phyloP scores from a whole-genome alignment of 768 basidiomycete species.

The Floccularia luteovirens region DNA sequence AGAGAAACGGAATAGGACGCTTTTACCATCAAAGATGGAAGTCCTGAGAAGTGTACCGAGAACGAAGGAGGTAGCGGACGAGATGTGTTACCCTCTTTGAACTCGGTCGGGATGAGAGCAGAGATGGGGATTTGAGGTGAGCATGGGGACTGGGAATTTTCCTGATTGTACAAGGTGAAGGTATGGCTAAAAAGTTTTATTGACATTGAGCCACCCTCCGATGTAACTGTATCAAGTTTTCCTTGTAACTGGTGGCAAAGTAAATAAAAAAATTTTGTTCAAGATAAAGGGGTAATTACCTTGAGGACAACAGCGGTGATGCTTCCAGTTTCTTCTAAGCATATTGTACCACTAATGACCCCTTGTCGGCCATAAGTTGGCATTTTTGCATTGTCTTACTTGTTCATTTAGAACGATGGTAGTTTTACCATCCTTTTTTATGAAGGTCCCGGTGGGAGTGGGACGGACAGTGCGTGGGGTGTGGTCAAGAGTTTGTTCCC shows the following conservation, averaged over 20 bases:
- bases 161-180: conserved; percentile 26
- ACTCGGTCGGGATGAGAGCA: conserved; percentile 36
- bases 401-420: conserved; percentile 41
- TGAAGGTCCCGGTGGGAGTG: conserved; percentile 30
- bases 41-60: conserved; percentile 18
- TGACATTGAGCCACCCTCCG: conserved; percentile 28
- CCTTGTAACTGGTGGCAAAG: conserved; percentile 31
- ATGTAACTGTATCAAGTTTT: conserved; percentile 28
- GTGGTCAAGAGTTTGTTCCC: conserved; percentile 46
- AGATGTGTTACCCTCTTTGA: conserved; percentile 22
- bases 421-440: conserved; percentile 26
- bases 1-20: conserved; percentile 41
- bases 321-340: conserved; percentile 27
- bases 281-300: conserved; percentile 20
- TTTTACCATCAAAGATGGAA: conserved; percentile 29
- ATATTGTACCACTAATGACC: conserved; percentile 32
- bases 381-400: conserved; percentile 22
- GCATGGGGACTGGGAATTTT: conserved; percentile 10
- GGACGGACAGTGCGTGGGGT: conserved; percentile 24
- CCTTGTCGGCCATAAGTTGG: conserved; percentile 39
- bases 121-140: conserved; percentile 33
- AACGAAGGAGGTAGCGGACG: conserved; percentile 44
- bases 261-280: neutral
- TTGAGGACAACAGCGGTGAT: conserved; percentile 37
- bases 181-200: conserved; percentile 21